A percentile compares a stretch with the other conserved stretches of the same genome.
Conservation (phyloP, 1,284 basidiomycete genomes). For the Boletellus deceptivus region DNA sequence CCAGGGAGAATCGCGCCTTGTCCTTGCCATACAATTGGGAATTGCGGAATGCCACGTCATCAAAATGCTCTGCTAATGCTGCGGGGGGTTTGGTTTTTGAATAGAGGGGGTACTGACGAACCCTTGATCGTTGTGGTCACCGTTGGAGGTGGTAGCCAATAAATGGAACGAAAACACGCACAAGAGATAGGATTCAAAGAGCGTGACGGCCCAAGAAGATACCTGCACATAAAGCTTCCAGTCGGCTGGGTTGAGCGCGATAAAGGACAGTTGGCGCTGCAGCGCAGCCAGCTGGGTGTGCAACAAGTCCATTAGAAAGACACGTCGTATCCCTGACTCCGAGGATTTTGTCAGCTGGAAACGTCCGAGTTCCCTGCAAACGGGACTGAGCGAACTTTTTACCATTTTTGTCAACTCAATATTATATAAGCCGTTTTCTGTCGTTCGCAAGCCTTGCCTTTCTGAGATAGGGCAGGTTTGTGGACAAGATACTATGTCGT, state of each 20-base stretch:
- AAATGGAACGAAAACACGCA: conserved; percentile 37
- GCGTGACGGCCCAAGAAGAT: conserved; percentile 76
- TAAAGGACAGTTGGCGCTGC: conserved; percentile 57
- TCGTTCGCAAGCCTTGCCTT: no score
- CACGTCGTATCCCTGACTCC: conserved; percentile 17
- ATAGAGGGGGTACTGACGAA: conserved; percentile 85
- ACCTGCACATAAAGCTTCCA: conserved; percentile 73
- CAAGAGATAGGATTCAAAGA: conserved; percentile 83
- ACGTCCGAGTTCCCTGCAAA: no score
- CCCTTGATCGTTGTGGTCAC: conserved; percentile 37
- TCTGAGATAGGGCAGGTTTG: no score
- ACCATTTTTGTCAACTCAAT: no score
- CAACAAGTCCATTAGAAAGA: conserved; percentile 51
- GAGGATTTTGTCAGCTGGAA: no score
- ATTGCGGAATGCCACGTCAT: conserved; percentile 75
- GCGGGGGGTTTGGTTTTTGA: conserved; percentile 75
- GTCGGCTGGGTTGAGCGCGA: conserved; percentile 56
- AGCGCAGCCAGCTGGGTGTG: conserved; percentile 53
- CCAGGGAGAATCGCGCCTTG: conserved; percentile 84
- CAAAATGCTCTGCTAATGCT: conserved; percentile 73
- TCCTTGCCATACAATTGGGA: conserved; percentile 90
- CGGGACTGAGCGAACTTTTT: no score
- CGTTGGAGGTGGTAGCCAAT: neutral
- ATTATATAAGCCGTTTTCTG: no score
- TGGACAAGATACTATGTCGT: no score